These are phyloP conservation scores for Dictyostelium citrinum DNA, from an alignment of 78 protist genomes.

Conservation along the genomic window DNA sequence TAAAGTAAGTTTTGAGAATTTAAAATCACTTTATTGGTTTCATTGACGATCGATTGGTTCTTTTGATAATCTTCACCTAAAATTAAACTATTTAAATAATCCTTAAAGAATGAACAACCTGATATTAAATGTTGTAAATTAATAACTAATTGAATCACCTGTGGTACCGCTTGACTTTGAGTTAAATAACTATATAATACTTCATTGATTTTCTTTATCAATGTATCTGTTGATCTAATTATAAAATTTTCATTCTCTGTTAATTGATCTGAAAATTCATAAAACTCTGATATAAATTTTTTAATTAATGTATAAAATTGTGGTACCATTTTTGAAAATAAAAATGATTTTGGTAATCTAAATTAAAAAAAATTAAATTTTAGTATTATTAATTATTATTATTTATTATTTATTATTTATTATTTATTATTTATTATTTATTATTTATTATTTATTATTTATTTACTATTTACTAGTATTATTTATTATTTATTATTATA, in stretches of 20 bases:
- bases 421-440: neutral
- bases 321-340: slow-evolving; percentile 80
- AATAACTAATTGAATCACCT: slow-evolving; percentile 49
- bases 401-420: neutral
- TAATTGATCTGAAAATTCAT: slow-evolving; percentile 67
- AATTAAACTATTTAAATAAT: slow-evolving; percentile 44
- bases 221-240: slow-evolving; percentile 67
- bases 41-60: neutral
- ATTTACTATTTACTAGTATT: no score
- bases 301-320: slow-evolving; percentile 66
- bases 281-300: slow-evolving; percentile 72
- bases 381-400: neutral
- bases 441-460: neutral
- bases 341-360: slow-evolving; percentile 61
- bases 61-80: slow-evolving; percentile 15
- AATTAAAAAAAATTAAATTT: neutral
- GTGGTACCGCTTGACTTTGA: slow-evolving; percentile 53
- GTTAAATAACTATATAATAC: slow-evolving; percentile 9
- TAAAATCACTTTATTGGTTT: slow-evolving; percentile 19
- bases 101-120: slow-evolving; percentile 60
- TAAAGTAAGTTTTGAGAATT: slow-evolving; percentile 33
- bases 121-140: slow-evolving; percentile 46
- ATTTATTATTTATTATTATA: neutral
- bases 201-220: slow-evolving; percentile 61
- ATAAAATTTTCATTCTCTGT: slow-evolving; percentile 68